Evolutionary conservation across 2,329 filamentous ascomycete genomes (phyloP).

Genomic region (Mycosphaerelloides madeirae): DNA sequence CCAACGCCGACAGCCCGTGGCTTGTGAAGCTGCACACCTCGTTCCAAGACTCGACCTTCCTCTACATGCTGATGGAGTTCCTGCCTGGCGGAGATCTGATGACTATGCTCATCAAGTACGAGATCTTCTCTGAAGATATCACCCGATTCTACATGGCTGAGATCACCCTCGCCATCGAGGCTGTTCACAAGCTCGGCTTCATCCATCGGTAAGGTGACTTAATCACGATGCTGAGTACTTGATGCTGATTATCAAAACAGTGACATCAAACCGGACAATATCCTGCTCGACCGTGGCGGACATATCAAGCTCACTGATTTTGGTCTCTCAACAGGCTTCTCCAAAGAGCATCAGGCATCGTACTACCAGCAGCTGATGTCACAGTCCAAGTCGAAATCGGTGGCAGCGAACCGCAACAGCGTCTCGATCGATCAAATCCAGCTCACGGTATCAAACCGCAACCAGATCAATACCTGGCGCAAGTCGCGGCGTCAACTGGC

Average conservation of each 20-base stretch:
- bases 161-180: conserved; percentile 95
- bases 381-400: conserved; percentile 39
- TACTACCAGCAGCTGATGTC: conserved; percentile 97
- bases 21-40: conserved; percentile 97
- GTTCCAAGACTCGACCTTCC: conserved; percentile 91
- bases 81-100: conserved; percentile 96
- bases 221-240: not conserved
- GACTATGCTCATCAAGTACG: conserved; percentile 99
- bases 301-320: conserved; percentile 99
- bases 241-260: conserved; percentile 42
- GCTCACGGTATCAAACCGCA: conserved; percentile 92
- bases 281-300: conserved; percentile 87
- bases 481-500: conserved; percentile 93
- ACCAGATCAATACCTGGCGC: conserved; percentile 98
- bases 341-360: conserved; percentile 94
- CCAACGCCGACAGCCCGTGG: conserved; percentile 99
- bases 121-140: conserved; percentile 98
- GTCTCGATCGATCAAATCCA: conserved; percentile 98
- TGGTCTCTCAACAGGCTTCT: conserved; percentile 94
- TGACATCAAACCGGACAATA: conserved; percentile 99
- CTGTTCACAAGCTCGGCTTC: conserved; percentile 95
- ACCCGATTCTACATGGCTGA: conserved; percentile 99
- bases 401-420: conserved; percentile 71
- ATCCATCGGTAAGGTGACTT: conserved; percentile 72
- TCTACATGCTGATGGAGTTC: conserved; percentile 99